These are phyloP conservation scores for Cyclotella cryptica DNA, from an alignment of 108 stramenopile genomes.

Conservation along the genomic window DNA sequence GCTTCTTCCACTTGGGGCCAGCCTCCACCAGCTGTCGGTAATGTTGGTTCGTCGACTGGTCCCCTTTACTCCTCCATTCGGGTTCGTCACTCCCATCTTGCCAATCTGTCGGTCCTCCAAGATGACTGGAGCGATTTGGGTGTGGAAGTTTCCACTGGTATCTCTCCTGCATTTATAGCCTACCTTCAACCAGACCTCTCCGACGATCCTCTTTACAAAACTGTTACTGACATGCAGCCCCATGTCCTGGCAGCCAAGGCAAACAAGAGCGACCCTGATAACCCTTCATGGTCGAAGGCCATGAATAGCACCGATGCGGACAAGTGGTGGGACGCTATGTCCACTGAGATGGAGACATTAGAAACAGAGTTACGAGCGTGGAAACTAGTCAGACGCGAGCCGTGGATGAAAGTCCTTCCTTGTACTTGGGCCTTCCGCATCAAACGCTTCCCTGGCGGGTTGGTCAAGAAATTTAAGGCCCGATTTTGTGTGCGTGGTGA, in stretches of 20 bases:
- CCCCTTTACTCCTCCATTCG: neutral
- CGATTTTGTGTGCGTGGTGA: slow-evolving; percentile 56
- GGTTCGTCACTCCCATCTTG: neutral
- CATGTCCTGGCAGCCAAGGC: neutral
- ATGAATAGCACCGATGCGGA: too few species aligned
- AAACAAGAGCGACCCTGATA: neutral
- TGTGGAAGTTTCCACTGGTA: neutral
- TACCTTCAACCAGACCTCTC: too few species aligned
- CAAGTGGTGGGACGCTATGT: too few species aligned
- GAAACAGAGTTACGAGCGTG: slow-evolving; percentile 51
- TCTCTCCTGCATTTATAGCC: neutral
- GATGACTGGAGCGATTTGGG: neutral
- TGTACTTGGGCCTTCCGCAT: too few species aligned
- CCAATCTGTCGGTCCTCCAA: neutral
- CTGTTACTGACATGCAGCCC: too few species aligned
- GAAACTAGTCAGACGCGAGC: too few species aligned
- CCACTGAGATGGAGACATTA: too few species aligned
- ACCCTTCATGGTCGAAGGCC: slow-evolving; percentile 11
- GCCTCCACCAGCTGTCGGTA: too few species aligned
- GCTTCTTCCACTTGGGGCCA: neutral
- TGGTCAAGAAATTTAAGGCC: slow-evolving; percentile 53
- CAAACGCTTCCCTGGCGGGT: slow-evolving; percentile 58
- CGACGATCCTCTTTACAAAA: neutral
- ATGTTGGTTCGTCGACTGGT: neutral
- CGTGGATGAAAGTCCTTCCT: too few species aligned